These are phyloP conservation scores for Dactylella cylindrospora DNA, from an alignment of 2,329 filamentous ascomycete species.

Conservation along the genomic window DNA sequence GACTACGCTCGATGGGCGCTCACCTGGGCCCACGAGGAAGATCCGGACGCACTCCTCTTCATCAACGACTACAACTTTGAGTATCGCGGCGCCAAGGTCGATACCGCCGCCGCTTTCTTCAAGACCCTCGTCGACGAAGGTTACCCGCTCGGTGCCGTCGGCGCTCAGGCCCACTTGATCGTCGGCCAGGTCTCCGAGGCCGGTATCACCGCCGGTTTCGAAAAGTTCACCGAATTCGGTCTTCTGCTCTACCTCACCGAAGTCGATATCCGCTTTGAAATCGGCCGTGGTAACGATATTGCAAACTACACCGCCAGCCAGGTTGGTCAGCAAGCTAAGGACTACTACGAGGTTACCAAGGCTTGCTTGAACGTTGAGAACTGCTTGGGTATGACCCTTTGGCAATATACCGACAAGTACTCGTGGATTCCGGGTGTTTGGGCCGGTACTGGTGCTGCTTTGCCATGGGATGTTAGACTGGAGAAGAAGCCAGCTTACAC, in stretches of 20 bases:
- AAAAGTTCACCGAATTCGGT: slow-evolving; percentile 29
- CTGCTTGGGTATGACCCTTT: slow-evolving; percentile 55
- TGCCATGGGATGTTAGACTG: slow-evolving; percentile 55
- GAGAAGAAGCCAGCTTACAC: slow-evolving; percentile 55
- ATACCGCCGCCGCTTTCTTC: slow-evolving; percentile 53
- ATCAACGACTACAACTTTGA: slow-evolving; percentile 68
- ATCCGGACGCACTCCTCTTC: slow-evolving; percentile 62
- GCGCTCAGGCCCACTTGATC: slow-evolving; percentile 41
- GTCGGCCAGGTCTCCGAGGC: slow-evolving; percentile 34
- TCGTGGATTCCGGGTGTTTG: slow-evolving; percentile 55
- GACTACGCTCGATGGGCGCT: slow-evolving; percentile 63
- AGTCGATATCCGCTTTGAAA: slow-evolving; percentile 41
- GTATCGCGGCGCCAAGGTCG: slow-evolving; percentile 56
- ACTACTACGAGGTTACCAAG: slow-evolving; percentile 41
- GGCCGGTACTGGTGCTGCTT: slow-evolving; percentile 53
- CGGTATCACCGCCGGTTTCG: slow-evolving; percentile 37
- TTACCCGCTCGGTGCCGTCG: slow-evolving; percentile 39
- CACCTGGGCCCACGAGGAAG: slow-evolving; percentile 58
- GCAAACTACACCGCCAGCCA: slow-evolving; percentile 36
- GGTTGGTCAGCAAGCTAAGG: slow-evolving; percentile 37
- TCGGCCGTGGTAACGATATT: slow-evolving; percentile 40
- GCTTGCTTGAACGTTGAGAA: slow-evolving; percentile 40
- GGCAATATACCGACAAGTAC: slow-evolving; percentile 55
- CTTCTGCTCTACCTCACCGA: slow-evolving; percentile 39
- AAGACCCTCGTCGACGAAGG: slow-evolving; percentile 31